Base-by-base conservation (phyloP, 345 rosid species). In the Lumnitzera racemosa region DNA sequence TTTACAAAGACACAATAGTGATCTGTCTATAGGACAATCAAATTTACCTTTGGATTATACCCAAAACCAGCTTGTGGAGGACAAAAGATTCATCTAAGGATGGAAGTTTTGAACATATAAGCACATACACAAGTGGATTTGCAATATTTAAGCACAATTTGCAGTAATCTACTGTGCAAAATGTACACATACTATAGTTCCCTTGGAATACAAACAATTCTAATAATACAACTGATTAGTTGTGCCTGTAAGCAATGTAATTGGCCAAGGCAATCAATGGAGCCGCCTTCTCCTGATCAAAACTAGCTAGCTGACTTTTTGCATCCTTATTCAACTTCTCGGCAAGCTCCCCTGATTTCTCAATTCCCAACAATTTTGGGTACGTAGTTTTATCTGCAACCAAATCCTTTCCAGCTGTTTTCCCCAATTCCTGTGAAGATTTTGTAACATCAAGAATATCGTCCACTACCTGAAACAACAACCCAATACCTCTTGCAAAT, bases 351-450 rank as follows among this genome's bases (percentile, higher is more conserved):
- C 72, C 76, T 0, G 99, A 84, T 62, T 81, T 77, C 68, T 90
- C 90, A 17, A 94, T 64, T 47, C 99, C 99, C 77, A 94, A 52
- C n/a, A 90, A 69, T 73, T 86, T 94, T 0, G 99, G 97, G 61
- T 88, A 94, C 0, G 96, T 94, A 12, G 67, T 62, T 49, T 90
- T 90, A 70, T 88, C 95, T 0, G 97, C 96, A 55, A 84, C 77
- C 80, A 94, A 70, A 61, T 94, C 99, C 72, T 94, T 94, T 17
- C 99, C 97, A 0, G 96, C 99, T 4, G 99, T 90, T 76, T 94
- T 90, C 23, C 99, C 99, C 61, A 90, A 49, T 57, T 94, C 96
- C 48, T 81, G 46, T 0, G 96, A 88, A 1, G 99, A 88, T 67
- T 73, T 82, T 2, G 99, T 94, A 56, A 94, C 79, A 65, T 94